Conservation (phyloP, 2,329 filamentous ascomycete genomes). For the Cryphonectria carpinicola region DNA sequence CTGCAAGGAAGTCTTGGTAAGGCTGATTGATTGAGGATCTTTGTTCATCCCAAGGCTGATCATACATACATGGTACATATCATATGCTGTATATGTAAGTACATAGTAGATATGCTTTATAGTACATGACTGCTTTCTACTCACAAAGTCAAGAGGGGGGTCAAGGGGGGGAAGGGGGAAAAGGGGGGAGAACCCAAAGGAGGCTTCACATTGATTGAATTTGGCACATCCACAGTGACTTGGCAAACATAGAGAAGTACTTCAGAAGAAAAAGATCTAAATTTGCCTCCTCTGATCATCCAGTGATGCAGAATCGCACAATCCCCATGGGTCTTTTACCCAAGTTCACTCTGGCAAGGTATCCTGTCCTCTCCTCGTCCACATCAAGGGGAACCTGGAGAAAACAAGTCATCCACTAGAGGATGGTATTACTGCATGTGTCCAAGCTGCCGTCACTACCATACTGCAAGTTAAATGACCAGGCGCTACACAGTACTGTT, state of each 20-base stretch:
- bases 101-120: too few species aligned
- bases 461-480: background rate
- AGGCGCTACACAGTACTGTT: background rate
- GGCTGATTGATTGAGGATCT: conserved; percentile 2
- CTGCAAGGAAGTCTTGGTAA: conserved; percentile 7
- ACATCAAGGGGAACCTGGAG: background rate
- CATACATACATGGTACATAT: background rate
- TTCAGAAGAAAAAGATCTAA: too few species aligned
- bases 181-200: too few species aligned
- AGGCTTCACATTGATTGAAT: background rate
- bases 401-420: background rate
- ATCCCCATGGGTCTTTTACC: background rate
- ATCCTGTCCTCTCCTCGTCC: background rate
- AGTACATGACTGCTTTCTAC: background rate
- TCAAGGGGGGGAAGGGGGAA: too few species aligned
- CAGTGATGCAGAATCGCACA: background rate
- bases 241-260: too few species aligned
- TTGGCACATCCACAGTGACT: background rate
- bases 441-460: background rate
- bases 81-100: background rate
- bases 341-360: background rate
- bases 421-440: background rate
- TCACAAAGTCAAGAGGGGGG: background rate
- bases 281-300: too few species aligned
- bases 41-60: background rate